Evolutionary conservation across 2,329 filamentous ascomycete species (phyloP), one percentile per base, ranked within the genome.

Genomic region (Epichloe typhina): DNA sequence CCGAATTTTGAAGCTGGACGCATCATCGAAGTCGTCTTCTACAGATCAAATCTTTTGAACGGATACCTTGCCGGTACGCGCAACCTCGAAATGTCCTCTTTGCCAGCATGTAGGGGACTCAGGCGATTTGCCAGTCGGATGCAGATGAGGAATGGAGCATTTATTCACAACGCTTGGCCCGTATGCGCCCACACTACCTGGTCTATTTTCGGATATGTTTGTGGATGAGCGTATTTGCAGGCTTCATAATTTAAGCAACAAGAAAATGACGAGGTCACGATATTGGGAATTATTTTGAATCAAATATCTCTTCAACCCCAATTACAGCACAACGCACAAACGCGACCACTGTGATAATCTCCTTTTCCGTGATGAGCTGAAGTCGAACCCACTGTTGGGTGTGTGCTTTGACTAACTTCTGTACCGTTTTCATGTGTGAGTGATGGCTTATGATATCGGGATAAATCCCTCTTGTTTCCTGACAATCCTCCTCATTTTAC

Each of bases 1-100:
- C 46, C 70, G 73, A 52, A 71, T 79, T 50, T 65, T 80, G 53
- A 79, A 78, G 52, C 52, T 72, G 31, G 64, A 69, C 52, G 48
- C 64, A 50, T 52, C 57, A n/a, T 49, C 61, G 17, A 59, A 61
- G 21, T 55, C 60, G 40, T 38, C 53, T n/a, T 50, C 55, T 2
- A 46, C 52, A 4, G 53, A 55, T 33, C 52, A 39, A 40, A 48
- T 59, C 54, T 54, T 55, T 48, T 51, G 44, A 47, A 23, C 7
- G n/a, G n/a, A 37, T 9, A 37, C 7, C n/a, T 23, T 33, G 5
- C 35, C 5, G 31, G 15, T 38, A 19, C 5, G 4, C 3, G 13
- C 15, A 38, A 5, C 21, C 38, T 47, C 31, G 19, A 9, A 11
- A 42, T 49, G 4, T n/a, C n/a, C 17, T n/a, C 11, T 23, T 8